phyloP scores from a whole-genome alignment of 208 protist genomes.

The Balamuthia mandrillaris region DNA sequence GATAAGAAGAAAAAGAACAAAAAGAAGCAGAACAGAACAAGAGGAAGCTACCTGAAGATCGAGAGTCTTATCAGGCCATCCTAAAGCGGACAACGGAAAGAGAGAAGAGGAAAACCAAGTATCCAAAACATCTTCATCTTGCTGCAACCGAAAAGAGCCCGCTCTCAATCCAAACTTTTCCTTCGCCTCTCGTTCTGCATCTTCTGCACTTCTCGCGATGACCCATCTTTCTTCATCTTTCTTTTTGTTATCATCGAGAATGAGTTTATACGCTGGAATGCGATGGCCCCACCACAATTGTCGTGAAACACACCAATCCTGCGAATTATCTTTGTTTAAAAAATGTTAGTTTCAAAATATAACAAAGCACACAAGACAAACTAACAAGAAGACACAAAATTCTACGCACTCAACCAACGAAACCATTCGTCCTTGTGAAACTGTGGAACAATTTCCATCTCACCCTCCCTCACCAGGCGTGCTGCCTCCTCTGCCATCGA shows the following conservation, averaged over 20 bases:
- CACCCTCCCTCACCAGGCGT: constrained; percentile 68
- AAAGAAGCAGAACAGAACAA: too few relatives aligned
- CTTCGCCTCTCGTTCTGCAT: too few relatives aligned
- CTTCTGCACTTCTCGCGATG: too few relatives aligned
- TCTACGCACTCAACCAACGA: constrained; percentile 87
- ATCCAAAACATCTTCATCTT: too few relatives aligned
- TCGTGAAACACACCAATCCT: constrained; percentile 96
- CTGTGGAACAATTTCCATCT: constrained; percentile 89
- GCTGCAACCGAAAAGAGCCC: too few relatives aligned
- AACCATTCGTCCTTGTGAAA: constrained; percentile 89
- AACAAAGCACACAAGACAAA: background rate
- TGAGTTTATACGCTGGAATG: constrained; percentile 97
- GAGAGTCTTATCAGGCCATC: constrained; percentile 42
- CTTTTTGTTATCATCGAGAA: too few relatives aligned
- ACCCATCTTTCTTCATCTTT: too few relatives aligned
- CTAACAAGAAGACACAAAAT: background rate
- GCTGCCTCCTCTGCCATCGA: constrained; percentile 67
- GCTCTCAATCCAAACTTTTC: too few relatives aligned
- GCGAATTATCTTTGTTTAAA: constrained; percentile 69
- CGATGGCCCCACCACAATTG: constrained; percentile 99
- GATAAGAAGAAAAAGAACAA: too few relatives aligned
- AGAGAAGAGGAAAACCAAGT: too few relatives aligned
- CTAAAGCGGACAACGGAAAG: constrained; percentile 82
- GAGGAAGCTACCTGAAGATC: too few relatives aligned
- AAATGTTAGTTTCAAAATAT: background rate